A percentile compares a stretch with the other conserved stretches of the same genome.
Evolutionary conservation across 164 flowering plant species (phyloP).

Genomic region (Saururus chinensis): DNA sequence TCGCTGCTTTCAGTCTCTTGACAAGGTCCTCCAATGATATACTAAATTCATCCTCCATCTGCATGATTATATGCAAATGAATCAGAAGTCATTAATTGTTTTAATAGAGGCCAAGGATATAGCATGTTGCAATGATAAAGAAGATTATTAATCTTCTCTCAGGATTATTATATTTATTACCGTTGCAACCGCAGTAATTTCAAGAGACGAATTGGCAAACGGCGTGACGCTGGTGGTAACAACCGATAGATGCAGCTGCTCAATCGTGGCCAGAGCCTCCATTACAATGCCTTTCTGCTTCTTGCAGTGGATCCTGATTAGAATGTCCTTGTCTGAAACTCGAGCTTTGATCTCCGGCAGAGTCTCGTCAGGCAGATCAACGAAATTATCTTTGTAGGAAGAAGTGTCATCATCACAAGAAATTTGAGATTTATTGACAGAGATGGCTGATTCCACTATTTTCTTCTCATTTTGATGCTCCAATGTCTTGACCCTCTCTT

Average conservation of each 20-base stretch:
- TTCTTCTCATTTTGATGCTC: constrained; percentile 61
- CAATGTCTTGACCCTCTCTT: constrained; percentile 59
- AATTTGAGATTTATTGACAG: constrained; percentile 50
- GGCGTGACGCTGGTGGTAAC: constrained; percentile 44
- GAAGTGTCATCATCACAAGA: constrained; percentile 26
- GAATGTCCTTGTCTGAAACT: constrained; percentile 51
- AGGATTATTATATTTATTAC: constrained; percentile 16
- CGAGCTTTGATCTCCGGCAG: constrained; percentile 84
- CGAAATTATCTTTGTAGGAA: constrained; percentile 27
- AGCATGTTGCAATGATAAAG: neutral
- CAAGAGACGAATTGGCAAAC: constrained; percentile 53
- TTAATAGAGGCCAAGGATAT: neutral
- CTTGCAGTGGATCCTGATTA: constrained; percentile 71
- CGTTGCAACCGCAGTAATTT: constrained; percentile 63
- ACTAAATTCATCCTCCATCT: constrained; percentile 49
- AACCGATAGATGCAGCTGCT: constrained; percentile 51
- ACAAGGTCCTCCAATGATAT: constrained; percentile 50
- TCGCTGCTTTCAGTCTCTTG: constrained; percentile 25
- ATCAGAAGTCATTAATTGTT: neutral
- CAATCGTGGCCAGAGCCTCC: constrained; percentile 44
- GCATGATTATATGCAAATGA: constrained; percentile 11
- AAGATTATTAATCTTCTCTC: neutral
- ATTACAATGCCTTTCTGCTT: constrained; percentile 50
- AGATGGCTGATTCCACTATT: constrained; percentile 49
- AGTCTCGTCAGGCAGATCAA: constrained; percentile 18